A percentile compares a stretch with the other conserved stretches of the same genome.
These are phyloP conservation scores for Apostasia shenzhenica DNA, from an alignment of 106 monocot species.

Conservation along the genomic window DNA sequence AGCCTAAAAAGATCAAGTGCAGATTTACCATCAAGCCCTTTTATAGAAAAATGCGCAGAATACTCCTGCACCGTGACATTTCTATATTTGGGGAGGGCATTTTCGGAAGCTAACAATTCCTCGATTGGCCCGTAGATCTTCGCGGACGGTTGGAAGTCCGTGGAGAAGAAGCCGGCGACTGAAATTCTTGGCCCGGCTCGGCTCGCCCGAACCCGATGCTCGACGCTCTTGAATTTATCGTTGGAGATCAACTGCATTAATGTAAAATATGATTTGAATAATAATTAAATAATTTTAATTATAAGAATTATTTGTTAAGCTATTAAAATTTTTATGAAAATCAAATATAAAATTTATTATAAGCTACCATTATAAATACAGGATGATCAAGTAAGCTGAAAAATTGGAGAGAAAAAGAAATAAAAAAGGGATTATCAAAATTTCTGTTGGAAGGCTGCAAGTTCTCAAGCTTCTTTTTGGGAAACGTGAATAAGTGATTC, in stretches of 20 bases:
- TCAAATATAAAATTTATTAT: no score
- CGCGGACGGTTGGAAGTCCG: not conserved
- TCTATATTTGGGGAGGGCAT: slow-evolving; percentile 28
- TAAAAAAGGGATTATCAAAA: no score
- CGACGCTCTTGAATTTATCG: slow-evolving; percentile 50
- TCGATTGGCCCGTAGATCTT: slow-evolving; percentile 38
- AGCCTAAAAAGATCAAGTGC: slow-evolving; percentile 29
- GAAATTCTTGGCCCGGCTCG: slow-evolving; percentile 28
- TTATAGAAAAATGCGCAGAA: slow-evolving; percentile 8
- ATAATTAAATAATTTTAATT: not conserved
- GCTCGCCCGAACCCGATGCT: slow-evolving; percentile 44
- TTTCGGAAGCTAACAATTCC: slow-evolving; percentile 16
- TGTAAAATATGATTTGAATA: no score
- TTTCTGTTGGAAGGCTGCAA: no score
- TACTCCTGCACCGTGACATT: slow-evolving; percentile 21
- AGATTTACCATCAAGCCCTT: slow-evolving; percentile 33
- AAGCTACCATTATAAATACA: no score
- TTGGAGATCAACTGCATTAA: slow-evolving; percentile 33
- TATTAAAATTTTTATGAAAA: not conserved
- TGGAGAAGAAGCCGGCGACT: slow-evolving; percentile 36
- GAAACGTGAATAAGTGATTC: no score
- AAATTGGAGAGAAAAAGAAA: slow-evolving; percentile 5
- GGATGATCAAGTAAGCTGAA: no score
- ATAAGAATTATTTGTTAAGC: no score
- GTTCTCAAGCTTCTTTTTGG: no score